These are phyloP conservation scores for Suillus americanus DNA, from an alignment of 768 basidiomycete species.

Conservation along the genomic window DNA sequence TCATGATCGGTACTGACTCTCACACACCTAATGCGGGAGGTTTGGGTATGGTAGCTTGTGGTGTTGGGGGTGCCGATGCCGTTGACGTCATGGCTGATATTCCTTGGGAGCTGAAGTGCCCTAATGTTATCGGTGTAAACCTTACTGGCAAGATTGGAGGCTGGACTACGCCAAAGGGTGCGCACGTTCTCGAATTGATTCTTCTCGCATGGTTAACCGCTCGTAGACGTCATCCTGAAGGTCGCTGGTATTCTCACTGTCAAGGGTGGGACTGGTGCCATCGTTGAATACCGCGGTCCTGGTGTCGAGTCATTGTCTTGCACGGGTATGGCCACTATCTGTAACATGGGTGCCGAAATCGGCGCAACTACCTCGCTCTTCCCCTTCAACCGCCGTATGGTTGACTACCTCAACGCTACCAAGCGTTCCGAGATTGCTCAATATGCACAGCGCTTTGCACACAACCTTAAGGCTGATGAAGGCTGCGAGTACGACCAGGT, in stretches of 20 bases:
- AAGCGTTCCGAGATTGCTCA: conserved; percentile 84
- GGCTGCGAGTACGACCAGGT: conserved; percentile 90
- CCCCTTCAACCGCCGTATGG: conserved; percentile 98
- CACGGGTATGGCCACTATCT: conserved; percentile 99
- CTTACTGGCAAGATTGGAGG: conserved; percentile 92
- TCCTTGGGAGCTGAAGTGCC: conserved; percentile 99
- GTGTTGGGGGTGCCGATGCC: conserved; percentile 99
- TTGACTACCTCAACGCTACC: conserved; percentile 91
- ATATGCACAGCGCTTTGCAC: conserved; percentile 85
- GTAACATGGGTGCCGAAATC: conserved; percentile 99
- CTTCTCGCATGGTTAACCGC: conserved; percentile 3
- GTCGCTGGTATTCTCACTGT: conserved; percentile 98
- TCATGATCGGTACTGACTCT: conserved; percentile 99
- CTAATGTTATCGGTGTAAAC: conserved; percentile 98
- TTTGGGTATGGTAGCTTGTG: conserved; percentile 98
- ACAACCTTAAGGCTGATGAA: conserved; percentile 89
- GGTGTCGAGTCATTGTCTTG: conserved; percentile 96
- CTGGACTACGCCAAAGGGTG: conserved; percentile 98
- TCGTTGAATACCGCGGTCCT: conserved; percentile 94
- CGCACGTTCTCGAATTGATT: conserved; percentile 13
- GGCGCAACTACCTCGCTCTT: conserved; percentile 98
- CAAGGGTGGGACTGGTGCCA: conserved; percentile 98
- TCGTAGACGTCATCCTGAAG: conserved; percentile 93
- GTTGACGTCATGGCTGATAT: conserved; percentile 98
- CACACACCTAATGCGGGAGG: conserved; percentile 99